phyloP scores from a whole-genome alignment of 2,329 filamentous ascomycete genomes.

The Colletotrichum truncatum region DNA sequence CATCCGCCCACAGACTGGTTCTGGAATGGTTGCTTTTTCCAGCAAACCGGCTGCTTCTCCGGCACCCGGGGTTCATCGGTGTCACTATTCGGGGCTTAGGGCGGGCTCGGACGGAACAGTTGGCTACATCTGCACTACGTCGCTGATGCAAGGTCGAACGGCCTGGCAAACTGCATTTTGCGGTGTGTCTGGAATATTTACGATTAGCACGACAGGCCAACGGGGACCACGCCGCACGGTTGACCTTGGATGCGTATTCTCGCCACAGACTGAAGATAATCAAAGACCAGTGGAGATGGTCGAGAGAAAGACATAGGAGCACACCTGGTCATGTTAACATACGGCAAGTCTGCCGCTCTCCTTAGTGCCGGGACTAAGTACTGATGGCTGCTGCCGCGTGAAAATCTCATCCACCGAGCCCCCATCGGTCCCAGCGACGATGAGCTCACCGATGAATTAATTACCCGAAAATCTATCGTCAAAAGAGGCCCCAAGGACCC shows the following conservation, averaged over 20 bases:
- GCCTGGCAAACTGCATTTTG: background rate
- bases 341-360: background rate
- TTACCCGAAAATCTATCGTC: slow-evolving; percentile 21
- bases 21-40: background rate
- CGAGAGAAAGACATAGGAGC: background rate
- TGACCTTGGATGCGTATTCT: background rate
- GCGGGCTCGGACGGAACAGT: slow-evolving; percentile 6
- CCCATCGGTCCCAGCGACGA: slow-evolving; percentile 6
- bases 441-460: slow-evolving; percentile 19
- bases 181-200: background rate
- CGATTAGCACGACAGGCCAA: background rate
- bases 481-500: slow-evolving; percentile 14
- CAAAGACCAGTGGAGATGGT: background rate
- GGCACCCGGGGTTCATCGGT: slow-evolving; percentile 19
- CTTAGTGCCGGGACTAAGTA: background rate
- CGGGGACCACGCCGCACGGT: background rate
- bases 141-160: background rate
- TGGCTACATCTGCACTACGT: background rate
- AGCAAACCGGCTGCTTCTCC: slow-evolving; percentile 30
- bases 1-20: background rate
- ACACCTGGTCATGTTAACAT: background rate
- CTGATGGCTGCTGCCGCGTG: background rate
- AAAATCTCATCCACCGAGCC: slow-evolving; percentile 12
- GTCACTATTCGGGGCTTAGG: slow-evolving; percentile 15
- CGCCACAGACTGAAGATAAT: slow-evolving; percentile 17